Base-by-base conservation (phyloP, 1,139 yeast genomes). In the Saccharomyces hybrid region DNA sequence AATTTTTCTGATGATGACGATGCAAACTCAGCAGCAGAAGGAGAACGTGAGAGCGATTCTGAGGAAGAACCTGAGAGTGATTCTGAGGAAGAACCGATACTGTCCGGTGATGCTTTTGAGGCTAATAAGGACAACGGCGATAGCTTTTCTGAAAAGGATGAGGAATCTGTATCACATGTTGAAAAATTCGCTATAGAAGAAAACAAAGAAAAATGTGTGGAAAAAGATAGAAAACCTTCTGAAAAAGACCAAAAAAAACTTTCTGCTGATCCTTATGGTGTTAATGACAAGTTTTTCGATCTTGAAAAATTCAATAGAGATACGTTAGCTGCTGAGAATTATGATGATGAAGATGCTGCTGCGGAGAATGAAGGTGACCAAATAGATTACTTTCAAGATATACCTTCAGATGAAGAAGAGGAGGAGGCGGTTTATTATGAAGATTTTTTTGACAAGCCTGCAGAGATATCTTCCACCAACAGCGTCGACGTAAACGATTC, bases 271-370 rank as follows among this genome's bases (percentile, higher is more conserved):
- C 67, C 65, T 14, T 80, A 78, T 63, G 96, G 91, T 2, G 76
- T 90, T 48, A 88, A 91, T 65, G 96, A 89, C 65, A 88, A 83
- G 8, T 85, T 91, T 61, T 93, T 93, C 68, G 84, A 89, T 57
- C 81, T 93, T 46, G 96, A 89, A 60, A 87, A 85, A 49, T 91
- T 88, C 73, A 88, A 90, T 69, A 83, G 81, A 65, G 96, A 90
- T 68, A 83, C 89, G 5, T 69, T 88, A 50, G 88, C 83, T 2
- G 78, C 85, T 64, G 96, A 89, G 64, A 73, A 79, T n/a, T 72
- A 20, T 20, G 23, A 20, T 20, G 23, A 73, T 13, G 71, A 71
- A 26, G 71, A 75, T 31, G 76, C 73, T 14, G 80, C 76, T n/a
- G 70, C 68, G 8, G 74, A 74, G n/a, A 71, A 70, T 23, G 78